Evolutionary conservation across 768 basidiomycete species (phyloP), one percentile per base, ranked within the genome.

Genomic region (Boletus coccyginus): DNA sequence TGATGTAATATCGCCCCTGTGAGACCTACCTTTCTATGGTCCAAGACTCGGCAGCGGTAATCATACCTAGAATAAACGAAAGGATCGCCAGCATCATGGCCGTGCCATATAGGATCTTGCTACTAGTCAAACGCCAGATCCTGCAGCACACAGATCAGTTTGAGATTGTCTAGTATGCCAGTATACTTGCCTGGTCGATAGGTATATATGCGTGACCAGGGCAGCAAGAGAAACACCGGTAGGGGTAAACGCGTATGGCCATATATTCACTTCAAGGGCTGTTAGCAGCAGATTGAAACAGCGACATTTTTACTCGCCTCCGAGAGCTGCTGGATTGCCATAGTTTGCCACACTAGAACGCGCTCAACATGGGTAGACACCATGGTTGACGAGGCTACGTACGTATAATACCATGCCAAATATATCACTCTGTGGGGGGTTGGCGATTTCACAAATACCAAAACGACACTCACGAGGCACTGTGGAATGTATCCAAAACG

Each of bases 201-300:
- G 69, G 67, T 81, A 82, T 36, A 68, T 52, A 58, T 84, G 82
- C 1, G 81, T 80, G 17, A 80, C 69, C 33, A 82, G 63, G 0
- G 80, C 81, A 17, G 78, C 75, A 8, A 80, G 62, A 1, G 78
- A 68, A 7, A 75, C 80, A 8, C 75, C 78, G 19, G 75, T 66
- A 6, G 81, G 78, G 0, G 80, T 82, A 53, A 82, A 79, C 1
- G 79, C 75, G 45, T 81, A 78, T 2, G 77, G 77, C 80, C 81
- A 83, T n/a, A 67, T 66, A 50, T 75, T 73, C 40, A 65, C 78
- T 80, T 61, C 2, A 50, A 57, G 7, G 3, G 31, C 9, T 3
- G 14, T 60, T n/a, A 60, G 42, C 11, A 46, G 8, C 8, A 19
- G 44, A 41, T 7, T 5, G 4, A 31, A 42, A n/a, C 6, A 16